phyloP scores from a whole-genome alignment of 164 flowering plant genomes.

The Warburgia ugandensis region DNA sequence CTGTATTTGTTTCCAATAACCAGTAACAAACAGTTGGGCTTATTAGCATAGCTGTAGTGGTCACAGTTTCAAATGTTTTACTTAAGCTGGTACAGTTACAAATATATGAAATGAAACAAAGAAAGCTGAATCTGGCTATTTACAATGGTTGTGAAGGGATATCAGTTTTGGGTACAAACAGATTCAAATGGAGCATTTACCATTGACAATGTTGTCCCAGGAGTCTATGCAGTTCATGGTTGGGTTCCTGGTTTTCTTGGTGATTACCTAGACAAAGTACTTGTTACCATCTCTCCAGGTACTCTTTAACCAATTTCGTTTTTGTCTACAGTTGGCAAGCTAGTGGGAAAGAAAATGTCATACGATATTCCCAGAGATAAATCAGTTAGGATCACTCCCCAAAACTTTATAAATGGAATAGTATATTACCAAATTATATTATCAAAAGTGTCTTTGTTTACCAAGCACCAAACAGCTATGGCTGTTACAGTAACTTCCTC shows the following conservation, averaged over 20 bases:
- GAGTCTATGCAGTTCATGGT: slow-evolving; percentile 43
- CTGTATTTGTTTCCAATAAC: no score
- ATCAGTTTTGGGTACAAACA: slow-evolving; percentile 56
- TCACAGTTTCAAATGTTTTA: neutral
- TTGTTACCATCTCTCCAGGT: slow-evolving; percentile 37
- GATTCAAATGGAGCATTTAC: slow-evolving; percentile 37
- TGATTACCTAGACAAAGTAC: slow-evolving; percentile 27
- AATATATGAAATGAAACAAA: neutral
- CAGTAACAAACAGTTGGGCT: no score
- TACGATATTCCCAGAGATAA: no score
- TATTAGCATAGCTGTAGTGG: neutral
- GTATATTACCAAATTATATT: no score
- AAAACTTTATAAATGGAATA: no score
- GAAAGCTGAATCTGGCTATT: neutral
- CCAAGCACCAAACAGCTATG: no score
- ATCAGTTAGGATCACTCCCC: no score
- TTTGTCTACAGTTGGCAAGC: neutral
- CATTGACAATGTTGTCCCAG: slow-evolving; percentile 41
- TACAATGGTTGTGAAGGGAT: slow-evolving; percentile 24
- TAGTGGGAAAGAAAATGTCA: neutral
- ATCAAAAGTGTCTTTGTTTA: no score
- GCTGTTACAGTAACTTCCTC: no score
- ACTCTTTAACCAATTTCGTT: neutral
- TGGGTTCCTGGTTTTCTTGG: slow-evolving; percentile 58
- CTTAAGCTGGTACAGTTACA: neutral